Evolutionary conservation across 768 basidiomycete species (phyloP).

Genomic region (Xerocomus brunneocitrinus): DNA sequence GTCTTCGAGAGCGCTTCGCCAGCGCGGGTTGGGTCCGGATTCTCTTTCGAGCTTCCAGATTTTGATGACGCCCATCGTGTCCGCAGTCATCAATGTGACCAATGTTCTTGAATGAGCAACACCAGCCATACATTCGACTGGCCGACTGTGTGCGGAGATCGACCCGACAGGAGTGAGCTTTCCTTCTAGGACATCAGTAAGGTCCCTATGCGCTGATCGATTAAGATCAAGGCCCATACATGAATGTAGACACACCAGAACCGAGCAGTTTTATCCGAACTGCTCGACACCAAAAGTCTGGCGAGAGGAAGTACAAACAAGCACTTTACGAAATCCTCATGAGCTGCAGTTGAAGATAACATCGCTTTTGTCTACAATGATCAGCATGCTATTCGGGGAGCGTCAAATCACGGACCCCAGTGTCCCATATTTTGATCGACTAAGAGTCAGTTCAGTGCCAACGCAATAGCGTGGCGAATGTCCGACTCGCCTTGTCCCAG

Average conservation of each 20-base stretch:
- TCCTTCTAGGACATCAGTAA: slow-evolving; percentile 42
- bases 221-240: background rate
- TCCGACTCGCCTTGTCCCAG: slow-evolving; percentile 74
- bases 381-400: background rate
- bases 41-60: slow-evolving; percentile 64
- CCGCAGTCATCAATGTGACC: slow-evolving; percentile 70
- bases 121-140: slow-evolving; percentile 76
- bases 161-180: slow-evolving; percentile 54
- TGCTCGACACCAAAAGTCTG: slow-evolving; percentile 71
- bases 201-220: slow-evolving; percentile 49
- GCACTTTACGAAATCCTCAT: slow-evolving; percentile 88
- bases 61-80: slow-evolving; percentile 89
- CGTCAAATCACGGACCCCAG: slow-evolving; percentile 43
- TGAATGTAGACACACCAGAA: slow-evolving; percentile 60
- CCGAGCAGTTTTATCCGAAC: slow-evolving; percentile 85
- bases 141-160: slow-evolving; percentile 82
- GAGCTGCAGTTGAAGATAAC: slow-evolving; percentile 69
- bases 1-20: slow-evolving; percentile 46
- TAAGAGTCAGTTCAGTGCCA: slow-evolving; percentile 30
- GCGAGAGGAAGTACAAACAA: slow-evolving; percentile 66
- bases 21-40: slow-evolving; percentile 37
- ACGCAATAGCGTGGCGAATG: background rate
- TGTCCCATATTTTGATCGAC: slow-evolving; percentile 88
- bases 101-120: slow-evolving; percentile 40
- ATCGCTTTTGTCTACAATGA: slow-evolving; percentile 57